phyloP scores from a whole-genome alignment of 2,329 filamentous ascomycete genomes.

The Mycocentrospora acerina region DNA sequence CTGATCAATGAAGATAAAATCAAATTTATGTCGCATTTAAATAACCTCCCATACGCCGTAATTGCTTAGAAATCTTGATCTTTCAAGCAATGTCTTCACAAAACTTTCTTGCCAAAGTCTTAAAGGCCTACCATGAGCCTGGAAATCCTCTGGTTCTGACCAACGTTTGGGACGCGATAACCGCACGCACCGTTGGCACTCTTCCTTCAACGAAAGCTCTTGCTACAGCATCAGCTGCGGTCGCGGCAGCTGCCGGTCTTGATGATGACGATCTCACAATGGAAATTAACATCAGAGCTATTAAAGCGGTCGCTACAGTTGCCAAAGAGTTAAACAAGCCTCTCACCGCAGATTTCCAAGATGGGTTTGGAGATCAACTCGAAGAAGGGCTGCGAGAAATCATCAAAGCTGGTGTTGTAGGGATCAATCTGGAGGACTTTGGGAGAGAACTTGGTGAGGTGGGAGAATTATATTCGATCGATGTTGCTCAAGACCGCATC shows the following conservation, averaged over 20 bases:
- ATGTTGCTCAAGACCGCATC: slow-evolving; percentile 54
- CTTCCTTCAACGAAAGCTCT: slow-evolving; percentile 48
- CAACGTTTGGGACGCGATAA: slow-evolving; percentile 58
- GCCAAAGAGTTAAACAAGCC: slow-evolving; percentile 48
- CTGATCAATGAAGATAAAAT: too few species aligned
- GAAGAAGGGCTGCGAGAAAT: slow-evolving; percentile 48
- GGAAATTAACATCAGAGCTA: slow-evolving; percentile 53
- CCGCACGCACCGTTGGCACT: slow-evolving; percentile 49
- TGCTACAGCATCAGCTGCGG: slow-evolving; percentile 40
- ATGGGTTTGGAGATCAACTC: slow-evolving; percentile 57
- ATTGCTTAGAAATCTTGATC: too few species aligned
- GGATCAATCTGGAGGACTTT: slow-evolving; percentile 62
- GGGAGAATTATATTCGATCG: slow-evolving; percentile 44
- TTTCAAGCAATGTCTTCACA: not conserved
- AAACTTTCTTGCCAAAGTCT: slow-evolving; percentile 1
- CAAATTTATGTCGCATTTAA: too few species aligned
- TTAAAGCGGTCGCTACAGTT: slow-evolving; percentile 49
- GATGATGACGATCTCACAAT: slow-evolving; percentile 48
- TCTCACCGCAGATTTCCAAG: slow-evolving; percentile 61
- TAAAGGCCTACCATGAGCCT: slow-evolving; percentile 52
- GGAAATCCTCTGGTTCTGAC: slow-evolving; percentile 55
- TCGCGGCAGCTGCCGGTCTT: slow-evolving; percentile 35
- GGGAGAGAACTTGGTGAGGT: slow-evolving; percentile 24
- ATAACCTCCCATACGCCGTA: too few species aligned
- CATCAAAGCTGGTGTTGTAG: slow-evolving; percentile 56